Evolutionary conservation across 768 basidiomycete species (phyloP).

Genomic region (Obba rivulosa): DNA sequence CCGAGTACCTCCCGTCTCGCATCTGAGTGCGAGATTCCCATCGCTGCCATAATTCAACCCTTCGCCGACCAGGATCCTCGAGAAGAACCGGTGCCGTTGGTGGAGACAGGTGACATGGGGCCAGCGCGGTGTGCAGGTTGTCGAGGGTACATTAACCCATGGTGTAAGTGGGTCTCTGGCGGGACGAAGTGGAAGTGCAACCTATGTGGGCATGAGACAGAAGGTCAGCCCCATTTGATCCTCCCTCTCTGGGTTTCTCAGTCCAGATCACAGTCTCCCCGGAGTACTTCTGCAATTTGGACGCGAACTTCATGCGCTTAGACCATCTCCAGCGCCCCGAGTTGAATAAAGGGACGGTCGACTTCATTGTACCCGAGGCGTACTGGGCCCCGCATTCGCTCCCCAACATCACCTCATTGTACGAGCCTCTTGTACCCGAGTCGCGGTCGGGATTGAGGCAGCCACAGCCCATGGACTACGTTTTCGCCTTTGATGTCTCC

Average conservation of each 20-base stretch:
- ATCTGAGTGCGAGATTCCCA: constrained; percentile 75
- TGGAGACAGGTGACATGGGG: constrained; percentile 65
- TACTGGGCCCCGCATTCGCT: constrained; percentile 83
- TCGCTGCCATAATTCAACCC: constrained; percentile 84
- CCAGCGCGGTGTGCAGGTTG: constrained; percentile 84
- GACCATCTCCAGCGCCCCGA: constrained; percentile 84
- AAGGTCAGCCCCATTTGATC: constrained; percentile 50
- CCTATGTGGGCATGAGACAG: constrained; percentile 77
- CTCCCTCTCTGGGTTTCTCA: background rate
- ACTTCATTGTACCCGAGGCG: constrained; percentile 70
- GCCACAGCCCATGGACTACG: constrained; percentile 64
- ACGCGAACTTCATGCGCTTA: constrained; percentile 67
- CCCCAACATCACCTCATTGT: constrained; percentile 45
- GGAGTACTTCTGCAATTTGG: constrained; percentile 83
- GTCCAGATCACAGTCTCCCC: constrained; percentile 48
- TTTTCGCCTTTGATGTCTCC: constrained; percentile 90
- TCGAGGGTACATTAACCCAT: constrained; percentile 89
- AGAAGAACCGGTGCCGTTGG: constrained; percentile 76
- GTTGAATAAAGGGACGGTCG: constrained; percentile 85
- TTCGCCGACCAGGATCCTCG: constrained; percentile 76
- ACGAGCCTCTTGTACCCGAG: constrained; percentile 45
- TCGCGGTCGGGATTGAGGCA: constrained; percentile 36
- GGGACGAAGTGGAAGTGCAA: constrained; percentile 92
- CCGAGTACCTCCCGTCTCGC: constrained; percentile 78
- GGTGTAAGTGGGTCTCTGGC: constrained; percentile 80